Base-by-base conservation (phyloP, 2,329 filamentous ascomycete genomes). In the Stylonectria norvegica region DNA sequence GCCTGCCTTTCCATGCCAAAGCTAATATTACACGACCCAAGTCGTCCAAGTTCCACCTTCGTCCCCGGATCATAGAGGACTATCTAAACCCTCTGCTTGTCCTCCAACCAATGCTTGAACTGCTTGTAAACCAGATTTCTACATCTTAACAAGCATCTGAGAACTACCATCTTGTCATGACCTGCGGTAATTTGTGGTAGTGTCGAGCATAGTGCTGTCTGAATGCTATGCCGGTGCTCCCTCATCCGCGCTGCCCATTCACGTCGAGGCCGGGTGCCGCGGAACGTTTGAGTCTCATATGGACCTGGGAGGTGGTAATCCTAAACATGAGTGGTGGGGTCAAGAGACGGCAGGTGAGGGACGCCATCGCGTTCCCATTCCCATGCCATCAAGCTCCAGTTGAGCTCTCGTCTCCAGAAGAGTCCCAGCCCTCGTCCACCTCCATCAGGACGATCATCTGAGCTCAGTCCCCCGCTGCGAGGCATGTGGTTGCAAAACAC, bases 351-450 rank as follows among this genome's bases (percentile, higher is more conserved):
- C 55, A 65, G 58, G 43, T 56, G 39, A 42, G 63, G 60, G 42
- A 66, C 58, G 50, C 57, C 60, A 41, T 68, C 69, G 28, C 72
- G 70, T 59, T 80, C 76, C 75, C 79, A 88, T 61, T 89, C 83
- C 86, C 86, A 91, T 38, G 82, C 85, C 58, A 90, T 68, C 61
- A 90, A 76, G 63, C 86, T 89, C 87, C 87, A 91, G 68, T 93
- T 93, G 58, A 93, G 71, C 68, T 91, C 86, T 55, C 81, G 78
- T 55, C 81, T 76, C 80, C 81, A 85, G 60, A 84, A 84, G 31
- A 85, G 67, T 25, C 81, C 81, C 54, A 85, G 72, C n/a, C 81
- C 80, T 55, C 75, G 72, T 48, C 76, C 75, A 53, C 75, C 72
- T 56, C 71, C 69, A 51, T 72, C 64, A 48, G 73, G 71, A 52